A percentile compares a stretch with the other conserved stretches of the same genome.
These are phyloP conservation scores for Cyclotella cryptica DNA, from an alignment of 108 stramenopile genomes.

Conservation along the genomic window DNA sequence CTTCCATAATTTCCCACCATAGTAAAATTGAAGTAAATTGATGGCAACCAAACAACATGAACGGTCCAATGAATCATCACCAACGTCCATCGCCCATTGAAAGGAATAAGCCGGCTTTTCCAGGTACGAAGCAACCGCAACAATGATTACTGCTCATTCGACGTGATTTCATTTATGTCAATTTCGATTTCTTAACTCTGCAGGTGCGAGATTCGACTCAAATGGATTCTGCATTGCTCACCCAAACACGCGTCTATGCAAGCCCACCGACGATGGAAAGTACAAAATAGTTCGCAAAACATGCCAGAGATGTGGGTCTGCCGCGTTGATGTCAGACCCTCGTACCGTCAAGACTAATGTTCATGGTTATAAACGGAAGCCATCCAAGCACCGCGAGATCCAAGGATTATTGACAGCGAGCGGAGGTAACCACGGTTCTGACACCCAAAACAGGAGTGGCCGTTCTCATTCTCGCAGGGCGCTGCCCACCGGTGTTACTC, in stretches of 20 bases:
- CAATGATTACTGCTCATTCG: background rate
- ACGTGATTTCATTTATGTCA: background rate
- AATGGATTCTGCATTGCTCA: conserved; percentile 19
- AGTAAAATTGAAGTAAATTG: too few relatives aligned
- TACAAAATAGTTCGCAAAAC: conserved; percentile 22
- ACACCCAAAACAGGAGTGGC: background rate
- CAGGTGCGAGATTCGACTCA: conserved; percentile 11
- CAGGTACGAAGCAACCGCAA: background rate
- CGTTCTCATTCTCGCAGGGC: background rate
- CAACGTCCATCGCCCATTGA: background rate
- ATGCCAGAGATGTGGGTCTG: conserved; percentile 13
- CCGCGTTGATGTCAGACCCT: conserved; percentile 11
- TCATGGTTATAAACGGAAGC: conserved; percentile 15
- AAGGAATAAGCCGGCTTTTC: conserved; percentile 12
- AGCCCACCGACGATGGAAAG: conserved; percentile 9
- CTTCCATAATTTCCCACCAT: too few relatives aligned
- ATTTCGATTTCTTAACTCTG: background rate
- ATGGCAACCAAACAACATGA: background rate
- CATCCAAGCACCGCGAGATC: background rate
- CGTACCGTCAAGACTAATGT: background rate
- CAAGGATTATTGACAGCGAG: conserved; percentile 15
- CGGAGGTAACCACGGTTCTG: background rate
- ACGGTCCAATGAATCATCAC: background rate
- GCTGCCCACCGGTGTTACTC: background rate
- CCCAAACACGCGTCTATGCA: conserved; percentile 4